Percentiles rank a stretch among this genome's conserved stretches.
phyloP scores from a whole-genome alignment of 2,329 filamentous ascomycete species.

The Zymoseptoria crescenta region DNA sequence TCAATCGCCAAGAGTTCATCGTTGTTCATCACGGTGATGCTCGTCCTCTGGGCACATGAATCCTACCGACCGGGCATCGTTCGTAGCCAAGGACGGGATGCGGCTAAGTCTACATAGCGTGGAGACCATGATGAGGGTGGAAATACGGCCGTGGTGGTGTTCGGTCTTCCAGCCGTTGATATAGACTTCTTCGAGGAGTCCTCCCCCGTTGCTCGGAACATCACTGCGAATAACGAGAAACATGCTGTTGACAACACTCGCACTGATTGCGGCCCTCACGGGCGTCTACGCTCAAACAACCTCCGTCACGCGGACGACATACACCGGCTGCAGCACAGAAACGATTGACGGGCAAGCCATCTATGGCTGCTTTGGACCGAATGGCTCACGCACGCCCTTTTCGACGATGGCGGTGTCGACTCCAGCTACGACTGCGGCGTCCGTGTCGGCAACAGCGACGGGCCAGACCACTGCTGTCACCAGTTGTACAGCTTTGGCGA shows the following conservation, averaged over 20 bases:
- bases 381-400: slow-evolving; percentile 10
- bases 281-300: slow-evolving; percentile 7
- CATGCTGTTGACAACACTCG: slow-evolving; percentile 6
- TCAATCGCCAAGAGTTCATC: neutral
- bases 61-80: neutral
- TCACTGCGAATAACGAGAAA: neutral
- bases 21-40: neutral
- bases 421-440: slow-evolving; percentile 3
- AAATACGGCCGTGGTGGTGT: neutral
- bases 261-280: slow-evolving; percentile 2
- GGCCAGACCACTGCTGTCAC: slow-evolving; percentile 12
- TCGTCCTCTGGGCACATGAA: neutral
- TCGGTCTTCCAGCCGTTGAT: neutral
- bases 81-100: neutral
- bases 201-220: neutral
- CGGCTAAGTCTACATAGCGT: neutral
- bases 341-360: slow-evolving; percentile 7
- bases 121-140: slow-evolving; percentile 2
- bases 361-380: slow-evolving; percentile 13
- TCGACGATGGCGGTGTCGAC: slow-evolving; percentile 6
- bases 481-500: slow-evolving; percentile 4
- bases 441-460: neutral
- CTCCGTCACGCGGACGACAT: slow-evolving; percentile 5
- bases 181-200: neutral
- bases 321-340: slow-evolving; percentile 15